These are phyloP conservation scores for Casuarina cunninghamiana DNA, from an alignment of 306 rosid genomes.

Conservation along the genomic window DNA sequence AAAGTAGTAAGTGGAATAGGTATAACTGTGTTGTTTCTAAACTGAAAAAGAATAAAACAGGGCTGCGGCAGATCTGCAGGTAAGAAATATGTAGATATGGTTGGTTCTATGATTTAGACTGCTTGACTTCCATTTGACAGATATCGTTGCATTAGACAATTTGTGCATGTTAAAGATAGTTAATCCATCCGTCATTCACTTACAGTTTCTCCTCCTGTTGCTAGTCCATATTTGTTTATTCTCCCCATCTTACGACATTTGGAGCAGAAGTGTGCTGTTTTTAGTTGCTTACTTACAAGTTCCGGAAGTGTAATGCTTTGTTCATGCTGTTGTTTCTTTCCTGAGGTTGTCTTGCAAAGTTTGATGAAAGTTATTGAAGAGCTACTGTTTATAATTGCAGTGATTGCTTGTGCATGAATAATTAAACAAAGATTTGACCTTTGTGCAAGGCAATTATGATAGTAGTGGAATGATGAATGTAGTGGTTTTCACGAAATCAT, in stretches of 20 bases:
- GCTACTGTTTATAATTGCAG: neutral
- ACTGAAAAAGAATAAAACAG: neutral
- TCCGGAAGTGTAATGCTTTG: conserved; percentile 9
- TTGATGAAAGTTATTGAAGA: conserved; percentile 26
- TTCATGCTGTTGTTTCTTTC: conserved; percentile 13
- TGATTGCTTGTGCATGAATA: neutral
- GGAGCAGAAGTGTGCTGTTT: conserved; percentile 11
- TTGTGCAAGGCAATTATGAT: neutral
- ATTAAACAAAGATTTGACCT: neutral
- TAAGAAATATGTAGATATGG: neutral
- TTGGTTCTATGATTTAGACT: neutral
- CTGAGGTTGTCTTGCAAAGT: conserved; percentile 17
- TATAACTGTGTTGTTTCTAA: neutral
- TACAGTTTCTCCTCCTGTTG: neutral
- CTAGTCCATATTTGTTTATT: neutral
- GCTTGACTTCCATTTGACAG: neutral
- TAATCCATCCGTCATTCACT: neutral
- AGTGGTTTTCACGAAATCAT: neutral
- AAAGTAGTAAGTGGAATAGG: neutral
- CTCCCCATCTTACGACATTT: neutral
- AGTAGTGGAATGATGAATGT: neutral
- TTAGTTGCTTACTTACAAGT: conserved; percentile 1
- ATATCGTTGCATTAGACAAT: neutral
- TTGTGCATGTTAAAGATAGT: neutral
- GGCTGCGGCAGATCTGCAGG: neutral